Base-by-base conservation (phyloP, 2,329 filamentous ascomycete species). In the Eutypa lata region DNA sequence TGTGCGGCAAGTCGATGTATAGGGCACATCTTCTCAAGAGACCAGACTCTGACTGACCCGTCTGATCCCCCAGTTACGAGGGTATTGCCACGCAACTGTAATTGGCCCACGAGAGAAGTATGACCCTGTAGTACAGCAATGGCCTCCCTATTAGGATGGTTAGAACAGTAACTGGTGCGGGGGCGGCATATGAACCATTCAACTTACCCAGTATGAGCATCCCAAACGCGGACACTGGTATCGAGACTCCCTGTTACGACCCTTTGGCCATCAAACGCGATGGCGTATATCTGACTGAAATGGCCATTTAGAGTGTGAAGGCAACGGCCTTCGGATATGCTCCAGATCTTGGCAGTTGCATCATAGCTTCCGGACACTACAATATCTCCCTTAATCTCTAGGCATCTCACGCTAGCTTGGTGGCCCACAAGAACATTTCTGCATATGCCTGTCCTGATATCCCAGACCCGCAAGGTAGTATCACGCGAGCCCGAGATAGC, bases 301-400 rank as follows among this genome's bases (percentile, higher is more conserved):
- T 99, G 94, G 0, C 94, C 94, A 44, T 88, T 87, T 38, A 99
- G 79, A 0, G 91, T 97, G 61, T 93, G 87, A 51, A 97, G 76
- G 70, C 94, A 99, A 57, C 91, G 86, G 28, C 94, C 94, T 72
- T 97, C 90, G 2, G 91, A 96, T 49, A 99, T 97, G 70, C 90
- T 97, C 94, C 94, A 99, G 53, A 99, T 93, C 63, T 91, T 88
- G 21, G 94, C 94, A 21, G 91, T 97, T 7, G 94, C 97, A 69
- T 99, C 94, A 72, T 99, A 99, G 71, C 91, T 96, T 53, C 94
- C 94, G 28, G 92, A 97, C n/a, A 99, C 94, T 40, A 97, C 90
- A 59, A 96, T 86, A 72, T 99, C 93, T 51, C 92, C 94, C 68
- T 96, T 91, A 64, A 97, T 96, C 68, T 96, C 94, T 42, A 99